Base-by-base conservation (phyloP, 148 eudicot genomes). In the Euryodendron excelsum region DNA sequence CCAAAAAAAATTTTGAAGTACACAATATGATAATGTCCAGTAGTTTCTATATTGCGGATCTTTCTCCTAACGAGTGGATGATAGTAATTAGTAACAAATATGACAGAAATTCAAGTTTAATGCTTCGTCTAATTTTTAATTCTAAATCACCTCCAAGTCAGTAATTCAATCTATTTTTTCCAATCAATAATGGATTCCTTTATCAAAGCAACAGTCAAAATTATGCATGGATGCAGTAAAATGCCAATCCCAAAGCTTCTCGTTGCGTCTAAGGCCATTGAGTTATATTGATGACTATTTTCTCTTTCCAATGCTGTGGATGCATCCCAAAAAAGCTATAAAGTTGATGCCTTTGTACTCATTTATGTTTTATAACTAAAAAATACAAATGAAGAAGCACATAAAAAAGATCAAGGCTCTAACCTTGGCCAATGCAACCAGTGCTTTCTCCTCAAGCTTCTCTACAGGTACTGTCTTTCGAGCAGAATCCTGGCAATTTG, bases 361-460 rank as follows among this genome's bases (percentile, higher is more conserved):
- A 33, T 17, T 63, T 33, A 44, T 36, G 45, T 12, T 65, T 23
- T 36, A 36, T 21, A 41, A 7, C 20, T 65, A 20, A 21, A 21
- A 60, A 5, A 33, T 30, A 76, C 59, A 64, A 60, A 75, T 39
- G 52, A 34, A 25, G 2, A 61, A 14, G n/a, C 33, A 47, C 7
- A 14, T 33, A 1, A 72, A 62, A 69, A 36, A 71, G 52, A 61
- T 55, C 20, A 52, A 33, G 71, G 20, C 25, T 63, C 84, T 18
- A 76, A 91, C 99, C 95, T 93, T 93, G 31, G 97, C 98, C 74
- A 96, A 77, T 30, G 89, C 80, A 83, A 96, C 87, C 75, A 86
- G 45, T 81, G 98, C 92, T 84, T 92, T 93, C 88, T 96, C 99
- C 87, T 96, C 98, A 44, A 96, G 89, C 81, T 85, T 90, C 47